phyloP scores from a whole-genome alignment of 1,284 basidiomycete genomes.

The Fomitopsis pinicola region DNA sequence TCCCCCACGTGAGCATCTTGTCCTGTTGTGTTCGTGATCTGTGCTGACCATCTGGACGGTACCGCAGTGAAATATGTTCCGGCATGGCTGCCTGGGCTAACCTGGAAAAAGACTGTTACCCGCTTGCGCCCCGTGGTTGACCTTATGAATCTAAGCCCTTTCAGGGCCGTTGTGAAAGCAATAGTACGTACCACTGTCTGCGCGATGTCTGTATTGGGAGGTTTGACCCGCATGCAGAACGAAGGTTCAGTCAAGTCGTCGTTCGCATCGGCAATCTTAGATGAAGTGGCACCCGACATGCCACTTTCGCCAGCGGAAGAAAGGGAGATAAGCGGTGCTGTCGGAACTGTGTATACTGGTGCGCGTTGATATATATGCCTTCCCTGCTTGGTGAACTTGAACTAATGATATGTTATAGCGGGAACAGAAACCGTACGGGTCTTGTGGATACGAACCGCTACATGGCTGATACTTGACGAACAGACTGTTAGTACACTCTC shows the following conservation, averaged over 20 bases:
- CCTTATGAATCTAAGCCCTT: conserved; percentile 33
- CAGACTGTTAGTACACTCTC: conserved; percentile 40
- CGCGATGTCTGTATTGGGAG: no score
- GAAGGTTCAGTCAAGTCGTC: conserved; percentile 44
- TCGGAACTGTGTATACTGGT: conserved; percentile 46
- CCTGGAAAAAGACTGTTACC: conserved; percentile 43
- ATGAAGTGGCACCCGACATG: conserved; percentile 13
- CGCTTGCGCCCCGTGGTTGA: conserved; percentile 24
- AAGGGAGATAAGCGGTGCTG: conserved; percentile 51
- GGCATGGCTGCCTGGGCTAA: conserved; percentile 45
- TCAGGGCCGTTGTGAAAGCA: conserved; percentile 12
- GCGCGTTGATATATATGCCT: not conserved
- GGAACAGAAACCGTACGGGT: not conserved
- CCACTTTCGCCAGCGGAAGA: conserved; percentile 31
- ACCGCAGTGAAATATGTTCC: conserved; percentile 39
- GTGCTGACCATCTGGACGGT: no score
- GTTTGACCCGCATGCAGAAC: conserved; percentile 9
- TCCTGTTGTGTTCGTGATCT: not conserved
- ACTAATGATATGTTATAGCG: not conserved
- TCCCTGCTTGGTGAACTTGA: no score
- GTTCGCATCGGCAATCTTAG: conserved; percentile 49
- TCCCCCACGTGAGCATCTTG: conserved; percentile 6
- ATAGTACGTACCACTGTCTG: conserved; percentile 7
- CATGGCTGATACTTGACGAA: not conserved
- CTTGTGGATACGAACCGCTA: no score